Conservation (phyloP, 768 basidiomycete species). For the Suillus weaverae region DNA sequence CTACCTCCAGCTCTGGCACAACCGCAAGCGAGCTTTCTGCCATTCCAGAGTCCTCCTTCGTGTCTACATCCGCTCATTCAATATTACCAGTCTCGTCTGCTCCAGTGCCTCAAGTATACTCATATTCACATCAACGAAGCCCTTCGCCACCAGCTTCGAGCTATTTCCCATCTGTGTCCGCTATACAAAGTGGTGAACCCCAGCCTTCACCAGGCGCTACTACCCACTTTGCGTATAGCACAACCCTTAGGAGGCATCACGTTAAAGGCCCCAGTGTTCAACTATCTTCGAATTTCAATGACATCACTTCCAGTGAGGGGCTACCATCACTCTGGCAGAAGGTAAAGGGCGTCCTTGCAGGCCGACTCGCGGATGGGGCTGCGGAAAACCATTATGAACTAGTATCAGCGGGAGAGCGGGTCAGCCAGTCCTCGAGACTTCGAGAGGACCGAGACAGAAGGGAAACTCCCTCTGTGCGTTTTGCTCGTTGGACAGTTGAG, state of each 20-base stretch:
- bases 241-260: slow-evolving; percentile 70
- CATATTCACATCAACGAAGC: slow-evolving; percentile 25
- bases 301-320: slow-evolving; percentile 37
- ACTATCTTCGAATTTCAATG: slow-evolving; percentile 40
- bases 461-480: slow-evolving; percentile 65
- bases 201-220: slow-evolving; percentile 64
- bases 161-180: slow-evolving; percentile 67
- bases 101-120: slow-evolving; percentile 11
- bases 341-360: slow-evolving; percentile 33
- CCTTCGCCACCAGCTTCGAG: slow-evolving; percentile 79
- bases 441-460: slow-evolving; percentile 29
- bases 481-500: slow-evolving; percentile 65
- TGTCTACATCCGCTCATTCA: slow-evolving; percentile 27
- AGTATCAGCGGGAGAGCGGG: slow-evolving; percentile 21
- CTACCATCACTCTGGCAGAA: slow-evolving; percentile 46
- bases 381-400: slow-evolving; percentile 43
- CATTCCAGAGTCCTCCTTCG: slow-evolving; percentile 15
- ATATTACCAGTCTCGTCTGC: slow-evolving; percentile 14
- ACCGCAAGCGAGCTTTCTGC: slow-evolving; percentile 18
- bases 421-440: slow-evolving; percentile 15
- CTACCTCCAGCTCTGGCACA: slow-evolving; percentile 12
- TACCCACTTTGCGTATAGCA: slow-evolving; percentile 81
- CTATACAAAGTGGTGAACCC: slow-evolving; percentile 46
- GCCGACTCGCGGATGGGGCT: slow-evolving; percentile 15
- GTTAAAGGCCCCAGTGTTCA: slow-evolving; percentile 49